Evolutionary conservation across 805 yeast species (phyloP).

Genomic region (Suhomyces sp.): DNA sequence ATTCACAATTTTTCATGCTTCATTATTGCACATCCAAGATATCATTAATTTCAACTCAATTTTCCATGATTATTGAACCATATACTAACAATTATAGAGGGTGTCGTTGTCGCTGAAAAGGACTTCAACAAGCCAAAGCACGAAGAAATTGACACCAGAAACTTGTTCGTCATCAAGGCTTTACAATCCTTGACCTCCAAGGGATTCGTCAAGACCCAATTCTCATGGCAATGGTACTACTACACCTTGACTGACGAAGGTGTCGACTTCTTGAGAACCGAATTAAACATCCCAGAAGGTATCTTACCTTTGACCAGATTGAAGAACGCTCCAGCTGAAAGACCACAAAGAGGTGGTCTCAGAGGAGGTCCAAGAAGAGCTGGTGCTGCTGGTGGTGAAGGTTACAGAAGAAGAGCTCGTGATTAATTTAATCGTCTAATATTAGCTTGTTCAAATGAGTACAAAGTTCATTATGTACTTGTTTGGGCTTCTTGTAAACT

Average conservation of each 20-base stretch:
- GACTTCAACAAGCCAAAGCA: conserved; percentile 97
- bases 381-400: conserved; percentile 43
- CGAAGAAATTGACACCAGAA: conserved; percentile 97
- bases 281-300: conserved; percentile 98
- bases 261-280: conserved; percentile 96
- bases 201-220: conserved; percentile 99
- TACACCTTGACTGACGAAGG: conserved; percentile 99
- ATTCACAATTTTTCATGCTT: too few relatives aligned
- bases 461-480: not conserved
- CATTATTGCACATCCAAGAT: too few relatives aligned
- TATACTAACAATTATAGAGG: conserved; percentile 67
- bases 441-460: conserved; percentile 3
- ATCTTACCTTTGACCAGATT: conserved; percentile 98
- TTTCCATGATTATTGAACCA: not conserved
- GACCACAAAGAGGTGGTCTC: conserved; percentile 52
- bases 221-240: conserved; percentile 99
- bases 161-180: conserved; percentile 97
- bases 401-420: conserved; percentile 65
- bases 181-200: conserved; percentile 98
- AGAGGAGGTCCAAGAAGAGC: conserved; percentile 38
- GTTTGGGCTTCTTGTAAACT: conserved; percentile 3
- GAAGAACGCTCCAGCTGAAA: conserved; percentile 87
- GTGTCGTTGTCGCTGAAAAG: conserved; percentile 99
- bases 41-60: too few relatives aligned
- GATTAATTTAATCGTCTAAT: conserved; percentile 30